Percentiles rank a stretch among this genome's conserved stretches.
Conservation (phyloP, 129 eudicot species). For the Scalesia atractyloides region DNA sequence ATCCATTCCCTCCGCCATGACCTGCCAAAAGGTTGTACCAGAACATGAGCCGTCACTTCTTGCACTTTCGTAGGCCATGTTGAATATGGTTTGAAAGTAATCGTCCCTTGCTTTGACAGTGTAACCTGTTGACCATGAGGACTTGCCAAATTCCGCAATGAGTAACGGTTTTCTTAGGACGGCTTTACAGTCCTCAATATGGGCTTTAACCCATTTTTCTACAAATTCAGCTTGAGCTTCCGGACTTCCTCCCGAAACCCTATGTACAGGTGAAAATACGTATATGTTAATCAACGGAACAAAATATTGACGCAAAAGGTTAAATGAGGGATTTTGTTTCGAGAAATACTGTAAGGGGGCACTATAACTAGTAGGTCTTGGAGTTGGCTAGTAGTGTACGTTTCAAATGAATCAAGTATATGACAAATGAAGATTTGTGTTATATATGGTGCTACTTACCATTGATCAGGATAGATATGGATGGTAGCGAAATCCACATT, state of each 20-base stretch:
- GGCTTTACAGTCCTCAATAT: conserved; percentile 32
- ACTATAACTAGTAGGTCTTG: neutral
- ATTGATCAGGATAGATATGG: conserved; percentile 50
- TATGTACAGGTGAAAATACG: neutral
- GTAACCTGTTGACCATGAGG: conserved; percentile 33
- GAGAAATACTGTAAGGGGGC: conserved; percentile 28
- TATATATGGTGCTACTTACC: conserved; percentile 12
- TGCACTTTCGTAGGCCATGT: conserved; percentile 34
- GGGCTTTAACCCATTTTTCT: conserved; percentile 34
- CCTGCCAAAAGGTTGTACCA: conserved; percentile 52
- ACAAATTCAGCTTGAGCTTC: conserved; percentile 38
- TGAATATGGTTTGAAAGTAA: conserved; percentile 31
- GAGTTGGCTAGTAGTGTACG: neutral
- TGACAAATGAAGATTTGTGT: neutral
- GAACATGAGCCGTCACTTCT: conserved; percentile 40
- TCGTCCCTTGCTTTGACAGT: conserved; percentile 28
- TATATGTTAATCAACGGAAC: neutral
- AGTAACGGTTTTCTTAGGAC: conserved; percentile 35
- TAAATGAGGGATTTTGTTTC: neutral
- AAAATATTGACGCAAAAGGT: neutral
- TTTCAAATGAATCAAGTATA: too few relatives aligned
- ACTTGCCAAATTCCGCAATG: conserved; percentile 42
- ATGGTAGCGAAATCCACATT: conserved; percentile 49
- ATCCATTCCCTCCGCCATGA: conserved; percentile 55
- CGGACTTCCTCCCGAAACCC: conserved; percentile 29